Conservation (phyloP, 768 basidiomycete species). For the Suillus ampliporus region DNA sequence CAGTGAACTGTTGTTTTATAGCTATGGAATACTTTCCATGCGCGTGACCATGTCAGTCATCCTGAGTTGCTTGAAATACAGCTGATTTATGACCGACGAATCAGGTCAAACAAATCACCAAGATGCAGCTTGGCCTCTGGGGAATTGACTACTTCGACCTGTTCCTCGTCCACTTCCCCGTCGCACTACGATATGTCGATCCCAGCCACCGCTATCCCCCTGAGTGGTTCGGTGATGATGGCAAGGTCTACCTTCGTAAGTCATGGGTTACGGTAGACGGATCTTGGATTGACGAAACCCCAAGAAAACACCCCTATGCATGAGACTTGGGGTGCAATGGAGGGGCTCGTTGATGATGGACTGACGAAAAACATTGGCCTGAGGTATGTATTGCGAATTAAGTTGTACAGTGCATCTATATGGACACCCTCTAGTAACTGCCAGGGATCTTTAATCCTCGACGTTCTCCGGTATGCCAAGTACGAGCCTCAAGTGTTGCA, state of each 20-base stretch:
- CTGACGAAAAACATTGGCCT: conserved; percentile 81
- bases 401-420: neutral
- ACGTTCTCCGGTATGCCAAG: conserved; percentile 80
- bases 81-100: neutral
- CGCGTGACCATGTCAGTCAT: conserved; percentile 67
- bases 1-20: conserved; percentile 30
- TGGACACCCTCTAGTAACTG: conserved; percentile 60
- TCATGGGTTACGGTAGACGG: conserved; percentile 11
- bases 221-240: conserved; percentile 81
- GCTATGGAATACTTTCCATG: conserved; percentile 93
- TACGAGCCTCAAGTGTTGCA: conserved; percentile 62
- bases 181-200: conserved; percentile 82
- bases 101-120: conserved; percentile 59
- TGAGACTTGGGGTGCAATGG: conserved; percentile 87
- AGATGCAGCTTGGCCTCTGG: conserved; percentile 79
- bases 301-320: conserved; percentile 71
- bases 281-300: conserved; percentile 8
- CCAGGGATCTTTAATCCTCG: conserved; percentile 71
- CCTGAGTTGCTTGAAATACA: neutral
- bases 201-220: conserved; percentile 78
- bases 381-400: conserved; percentile 47
- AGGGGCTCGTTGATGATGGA: conserved; percentile 74
- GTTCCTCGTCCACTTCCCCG: conserved; percentile 86
- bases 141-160: conserved; percentile 85
- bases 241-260: conserved; percentile 68